Percentiles rank a stretch among this genome's conserved stretches.
Evolutionary conservation across 2,329 filamentous ascomycete genomes (phyloP).

Genomic region (Cordyceps tenuipes): DNA sequence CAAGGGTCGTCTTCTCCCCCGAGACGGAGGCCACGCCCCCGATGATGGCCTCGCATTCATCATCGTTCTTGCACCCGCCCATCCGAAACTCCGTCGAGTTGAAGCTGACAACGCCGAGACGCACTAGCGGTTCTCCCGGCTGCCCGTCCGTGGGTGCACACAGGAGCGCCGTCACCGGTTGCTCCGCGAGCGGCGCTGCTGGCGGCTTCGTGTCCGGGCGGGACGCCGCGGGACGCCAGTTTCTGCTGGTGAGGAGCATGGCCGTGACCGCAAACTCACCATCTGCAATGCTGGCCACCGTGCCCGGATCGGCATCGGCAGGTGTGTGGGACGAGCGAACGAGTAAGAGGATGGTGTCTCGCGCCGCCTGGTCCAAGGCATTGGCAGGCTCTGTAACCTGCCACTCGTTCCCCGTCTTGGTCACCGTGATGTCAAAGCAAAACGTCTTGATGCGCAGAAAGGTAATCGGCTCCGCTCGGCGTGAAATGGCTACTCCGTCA

Average conservation of each 20-base stretch:
- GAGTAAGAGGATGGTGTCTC: neutral
- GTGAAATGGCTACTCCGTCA: conserved; percentile 24
- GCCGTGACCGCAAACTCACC: neutral
- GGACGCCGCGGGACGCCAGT: conserved; percentile 1
- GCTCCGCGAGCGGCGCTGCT: neutral
- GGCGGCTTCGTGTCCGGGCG: neutral
- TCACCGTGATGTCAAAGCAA: conserved; percentile 25
- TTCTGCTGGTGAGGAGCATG: conserved; percentile 4
- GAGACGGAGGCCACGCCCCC: conserved; percentile 21
- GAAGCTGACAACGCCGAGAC: conserved; percentile 24
- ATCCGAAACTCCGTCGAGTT: conserved; percentile 18
- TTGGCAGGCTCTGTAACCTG: neutral
- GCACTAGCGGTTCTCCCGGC: conserved; percentile 20
- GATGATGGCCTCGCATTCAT: conserved; percentile 17
- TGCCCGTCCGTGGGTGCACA: conserved; percentile 17
- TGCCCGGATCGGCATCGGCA: neutral
- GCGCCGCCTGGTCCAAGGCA: neutral
- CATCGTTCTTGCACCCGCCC: conserved; percentile 15
- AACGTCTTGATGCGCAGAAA: conserved; percentile 28
- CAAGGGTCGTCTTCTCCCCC: conserved; percentile 18
- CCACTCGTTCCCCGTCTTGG: conserved; percentile 10
- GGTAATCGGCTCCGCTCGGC: conserved; percentile 19
- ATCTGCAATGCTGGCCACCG: neutral
- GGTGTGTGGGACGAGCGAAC: neutral
- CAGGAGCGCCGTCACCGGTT: conserved; percentile 5